Conservation (phyloP, 179 eudicot species). For the Corrigiola litoralis region DNA sequence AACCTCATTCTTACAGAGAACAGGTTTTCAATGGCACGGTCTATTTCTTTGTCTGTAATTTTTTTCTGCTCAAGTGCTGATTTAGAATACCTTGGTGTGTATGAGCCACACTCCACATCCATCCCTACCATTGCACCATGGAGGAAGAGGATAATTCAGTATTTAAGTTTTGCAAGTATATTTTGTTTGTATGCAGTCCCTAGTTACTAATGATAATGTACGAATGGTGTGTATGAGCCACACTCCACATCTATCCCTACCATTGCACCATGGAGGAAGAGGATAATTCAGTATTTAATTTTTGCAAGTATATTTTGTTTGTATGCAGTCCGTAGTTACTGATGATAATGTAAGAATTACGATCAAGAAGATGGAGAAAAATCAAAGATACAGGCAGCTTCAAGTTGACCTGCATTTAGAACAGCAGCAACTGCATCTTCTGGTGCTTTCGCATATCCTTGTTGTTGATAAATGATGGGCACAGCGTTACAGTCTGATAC, state of each 20-base stretch:
- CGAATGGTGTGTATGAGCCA: conserved; percentile 43
- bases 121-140: conserved; percentile 36
- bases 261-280: conserved; percentile 1
- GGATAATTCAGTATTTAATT: neutral
- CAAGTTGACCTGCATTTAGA: conserved; percentile 49
- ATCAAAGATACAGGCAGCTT: neutral
- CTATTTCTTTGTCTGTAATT: conserved; percentile 35
- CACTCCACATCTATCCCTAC: conserved; percentile 76
- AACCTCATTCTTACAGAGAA: conserved; percentile 61
- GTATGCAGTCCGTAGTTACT: neutral
- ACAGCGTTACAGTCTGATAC: conserved; percentile 64
- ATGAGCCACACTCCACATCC: conserved; percentile 71
- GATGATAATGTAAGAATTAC: neutral
- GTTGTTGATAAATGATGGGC: conserved; percentile 43
- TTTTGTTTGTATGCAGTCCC: too few species aligned
- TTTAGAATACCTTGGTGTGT: conserved; percentile 29
- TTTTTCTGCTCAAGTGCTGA: conserved; percentile 40
- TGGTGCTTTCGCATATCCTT: conserved; percentile 55
- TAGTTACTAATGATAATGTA: too few species aligned
- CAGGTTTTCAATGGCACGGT: conserved; percentile 44
- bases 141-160: neutral
- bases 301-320: too few species aligned
- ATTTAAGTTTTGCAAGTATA: neutral
- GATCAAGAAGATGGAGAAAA: neutral
- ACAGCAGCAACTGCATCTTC: conserved; percentile 68